Conservation (phyloP, 495 filamentous ascomycete species). For the Paragyromitra xinjiangensis region DNA sequence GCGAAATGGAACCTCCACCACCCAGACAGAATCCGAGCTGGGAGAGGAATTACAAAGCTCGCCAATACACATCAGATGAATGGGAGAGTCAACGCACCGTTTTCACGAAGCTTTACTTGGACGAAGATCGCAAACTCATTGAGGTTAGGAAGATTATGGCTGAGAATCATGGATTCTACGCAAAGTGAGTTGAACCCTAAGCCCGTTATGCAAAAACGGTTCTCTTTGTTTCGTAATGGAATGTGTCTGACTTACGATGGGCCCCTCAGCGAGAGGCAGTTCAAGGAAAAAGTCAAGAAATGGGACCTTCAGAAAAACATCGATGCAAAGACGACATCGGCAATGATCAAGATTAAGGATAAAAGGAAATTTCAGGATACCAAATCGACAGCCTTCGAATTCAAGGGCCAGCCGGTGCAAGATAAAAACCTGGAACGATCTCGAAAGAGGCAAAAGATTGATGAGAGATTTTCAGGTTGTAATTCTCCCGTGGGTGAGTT, state of each 20-base stretch:
- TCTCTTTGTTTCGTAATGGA: background rate
- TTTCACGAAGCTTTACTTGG: conserved; percentile 30
- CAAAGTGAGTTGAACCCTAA: conserved; percentile 25
- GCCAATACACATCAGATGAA: conserved; percentile 8
- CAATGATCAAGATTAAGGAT: conserved; percentile 20
- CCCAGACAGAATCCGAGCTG: background rate
- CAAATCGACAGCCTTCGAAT: conserved; percentile 25
- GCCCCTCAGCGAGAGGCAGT: conserved; percentile 34
- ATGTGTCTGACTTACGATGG: conserved; percentile 13
- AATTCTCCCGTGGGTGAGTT: conserved; percentile 4
- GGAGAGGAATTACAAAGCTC: conserved; percentile 19
- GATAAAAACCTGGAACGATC: conserved; percentile 24
- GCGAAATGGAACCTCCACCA: background rate
- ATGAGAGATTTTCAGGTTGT: background rate
- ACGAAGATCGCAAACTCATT: conserved; percentile 17
- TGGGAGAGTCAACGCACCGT: conserved; percentile 26
- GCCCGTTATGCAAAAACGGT: background rate
- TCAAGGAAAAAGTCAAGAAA: conserved; percentile 28
- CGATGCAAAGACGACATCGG: conserved; percentile 1
- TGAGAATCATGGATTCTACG: conserved; percentile 27
- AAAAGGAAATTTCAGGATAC: background rate
- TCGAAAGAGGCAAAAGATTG: background rate
- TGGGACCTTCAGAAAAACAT: conserved; percentile 36
- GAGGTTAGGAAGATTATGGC: conserved; percentile 38
- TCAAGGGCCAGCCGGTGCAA: conserved; percentile 16